These are phyloP conservation scores for Phyllosticta citribraziliensis DNA, from an alignment of 2,329 filamentous ascomycete species.

Conservation along the genomic window DNA sequence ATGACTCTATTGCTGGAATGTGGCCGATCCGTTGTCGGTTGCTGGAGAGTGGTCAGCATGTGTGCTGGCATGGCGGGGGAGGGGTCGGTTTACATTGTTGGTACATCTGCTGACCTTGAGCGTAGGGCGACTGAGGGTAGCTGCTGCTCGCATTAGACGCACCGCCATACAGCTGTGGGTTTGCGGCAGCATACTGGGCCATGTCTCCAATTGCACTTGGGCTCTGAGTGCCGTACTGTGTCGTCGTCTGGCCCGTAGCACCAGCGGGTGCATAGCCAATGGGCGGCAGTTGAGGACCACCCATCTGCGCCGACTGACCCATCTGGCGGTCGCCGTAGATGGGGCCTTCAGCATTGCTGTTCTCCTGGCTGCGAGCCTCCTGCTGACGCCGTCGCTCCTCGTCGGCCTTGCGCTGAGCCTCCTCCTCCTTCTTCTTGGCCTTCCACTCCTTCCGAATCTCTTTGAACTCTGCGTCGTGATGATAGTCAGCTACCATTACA, in stretches of 20 bases:
- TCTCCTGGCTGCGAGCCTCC: conserved; percentile 46
- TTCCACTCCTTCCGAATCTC: conserved; percentile 99
- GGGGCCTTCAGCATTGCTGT: conserved; percentile 32
- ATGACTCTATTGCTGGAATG: conserved; percentile 16
- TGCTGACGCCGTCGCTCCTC: conserved; percentile 72
- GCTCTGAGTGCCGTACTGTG: conserved; percentile 37
- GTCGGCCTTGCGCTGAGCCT: conserved; percentile 76
- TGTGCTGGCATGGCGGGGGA: neutral
- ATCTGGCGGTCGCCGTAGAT: conserved; percentile 35
- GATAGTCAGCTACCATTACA: conserved; percentile 26
- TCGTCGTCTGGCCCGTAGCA: conserved; percentile 30
- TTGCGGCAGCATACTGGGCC: conserved; percentile 36
- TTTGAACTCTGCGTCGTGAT: conserved; percentile 69
- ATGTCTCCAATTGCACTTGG: conserved; percentile 39
- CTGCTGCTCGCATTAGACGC: conserved; percentile 34
- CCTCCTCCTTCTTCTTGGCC: conserved; percentile 97
- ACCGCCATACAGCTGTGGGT: conserved; percentile 28
- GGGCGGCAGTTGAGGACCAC: conserved; percentile 40
- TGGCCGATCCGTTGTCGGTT: conserved; percentile 17
- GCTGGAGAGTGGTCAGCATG: conserved; percentile 14
- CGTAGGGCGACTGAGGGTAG: conserved; percentile 43
- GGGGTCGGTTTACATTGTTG: conserved; percentile 28
- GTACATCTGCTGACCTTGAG: conserved; percentile 38
- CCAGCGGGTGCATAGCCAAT: conserved; percentile 41
- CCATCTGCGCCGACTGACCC: conserved; percentile 34